Conservation (phyloP, 192 early-diverging fungal species). For the Backusella parvicylindrica region DNA sequence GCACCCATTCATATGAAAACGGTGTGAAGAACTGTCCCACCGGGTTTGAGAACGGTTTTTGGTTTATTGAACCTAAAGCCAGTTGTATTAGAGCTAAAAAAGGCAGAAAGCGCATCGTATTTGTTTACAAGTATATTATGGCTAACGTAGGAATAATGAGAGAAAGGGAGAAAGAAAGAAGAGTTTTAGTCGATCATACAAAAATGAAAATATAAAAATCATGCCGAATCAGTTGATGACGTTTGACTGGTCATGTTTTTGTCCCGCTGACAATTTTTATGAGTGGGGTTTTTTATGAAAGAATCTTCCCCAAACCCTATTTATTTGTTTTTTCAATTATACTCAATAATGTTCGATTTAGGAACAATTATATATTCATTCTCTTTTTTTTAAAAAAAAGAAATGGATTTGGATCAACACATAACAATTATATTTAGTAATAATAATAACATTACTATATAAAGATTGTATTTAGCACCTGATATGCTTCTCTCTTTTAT, state of each 20-base stretch:
- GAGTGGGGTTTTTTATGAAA: neutral
- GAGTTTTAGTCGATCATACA: neutral
- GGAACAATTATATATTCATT: neutral
- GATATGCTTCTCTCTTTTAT: neutral
- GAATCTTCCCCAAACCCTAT: neutral
- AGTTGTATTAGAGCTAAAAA: neutral
- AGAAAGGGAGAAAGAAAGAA: neutral
- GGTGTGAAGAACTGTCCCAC: constrained; percentile 13
- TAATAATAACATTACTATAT: neutral
- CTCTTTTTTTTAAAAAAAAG: neutral
- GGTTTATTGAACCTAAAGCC: neutral
- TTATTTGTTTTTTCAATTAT: neutral
- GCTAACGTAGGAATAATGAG: neutral
- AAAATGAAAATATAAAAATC: neutral
- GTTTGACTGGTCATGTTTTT: constrained; percentile 5
- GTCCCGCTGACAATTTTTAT: neutral
- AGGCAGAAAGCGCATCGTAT: neutral
- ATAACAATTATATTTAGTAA: too few relatives aligned
- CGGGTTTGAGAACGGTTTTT: neutral
- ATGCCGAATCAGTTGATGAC: constrained; percentile 4
- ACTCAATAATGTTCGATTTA: too few relatives aligned
- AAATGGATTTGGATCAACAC: too few relatives aligned
- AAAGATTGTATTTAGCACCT: neutral
- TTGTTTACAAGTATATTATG: neutral
- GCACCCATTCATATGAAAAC: constrained; percentile 40